Percentiles rank a stretch among this genome's conserved stretches.
These are phyloP conservation scores for Aspergillus panamensis DNA, from an alignment of 495 filamentous ascomycete genomes.

Conservation along the genomic window DNA sequence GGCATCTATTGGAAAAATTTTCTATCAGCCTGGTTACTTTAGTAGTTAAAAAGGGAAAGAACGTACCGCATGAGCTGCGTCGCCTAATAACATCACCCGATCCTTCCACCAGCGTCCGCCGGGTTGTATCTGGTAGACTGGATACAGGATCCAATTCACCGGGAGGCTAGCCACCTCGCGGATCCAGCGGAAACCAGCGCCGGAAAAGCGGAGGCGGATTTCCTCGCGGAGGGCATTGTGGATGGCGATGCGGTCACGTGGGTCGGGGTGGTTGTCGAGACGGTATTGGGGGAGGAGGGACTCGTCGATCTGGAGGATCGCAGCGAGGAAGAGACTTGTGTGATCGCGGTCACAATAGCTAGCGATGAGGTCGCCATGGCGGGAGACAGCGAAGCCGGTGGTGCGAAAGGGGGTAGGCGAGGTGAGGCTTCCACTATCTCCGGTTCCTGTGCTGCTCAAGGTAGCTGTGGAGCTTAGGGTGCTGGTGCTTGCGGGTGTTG, in stretches of 20 bases:
- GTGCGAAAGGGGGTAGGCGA: conserved; percentile 39
- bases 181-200: conserved; percentile 46
- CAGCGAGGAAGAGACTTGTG: conserved; percentile 52
- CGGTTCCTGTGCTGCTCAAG: conserved; percentile 19
- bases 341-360: conserved; percentile 46
- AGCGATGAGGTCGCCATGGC: conserved; percentile 52
- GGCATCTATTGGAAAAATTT: conserved; percentile 45
- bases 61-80: conserved; percentile 60
- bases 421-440: conserved; percentile 4
- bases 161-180: conserved; percentile 44
- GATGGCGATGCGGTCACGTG: conserved; percentile 39
- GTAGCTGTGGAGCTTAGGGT: conserved; percentile 1
- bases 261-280: conserved; percentile 46
- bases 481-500: not conserved
- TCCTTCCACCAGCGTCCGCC: conserved; percentile 49
- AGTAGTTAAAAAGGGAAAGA: conserved; percentile 2
- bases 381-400: conserved; percentile 49
- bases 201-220: conserved; percentile 43
- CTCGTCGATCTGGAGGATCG: conserved; percentile 49
- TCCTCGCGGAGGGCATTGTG: conserved; percentile 42
- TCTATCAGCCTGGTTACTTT: conserved; percentile 12
- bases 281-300: conserved; percentile 29
- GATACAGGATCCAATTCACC: conserved; percentile 56
- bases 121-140: conserved; percentile 54
- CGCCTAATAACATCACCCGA: conserved; percentile 51